phyloP scores from a whole-genome alignment of 345 rosid species.

The Sisymbrium irio region DNA sequence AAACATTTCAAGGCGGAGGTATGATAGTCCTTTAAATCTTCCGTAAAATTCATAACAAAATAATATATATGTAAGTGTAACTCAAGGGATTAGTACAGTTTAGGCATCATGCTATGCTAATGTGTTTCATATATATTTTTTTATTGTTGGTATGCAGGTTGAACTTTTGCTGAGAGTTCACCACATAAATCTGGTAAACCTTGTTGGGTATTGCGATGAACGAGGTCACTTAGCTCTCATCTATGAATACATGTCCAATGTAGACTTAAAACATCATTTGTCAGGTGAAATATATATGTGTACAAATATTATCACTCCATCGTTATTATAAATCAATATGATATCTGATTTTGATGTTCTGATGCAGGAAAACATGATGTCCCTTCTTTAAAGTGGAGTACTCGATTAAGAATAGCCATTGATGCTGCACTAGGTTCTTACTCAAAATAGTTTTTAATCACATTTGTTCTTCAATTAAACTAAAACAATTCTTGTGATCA shows the following conservation, averaged over 20 bases:
- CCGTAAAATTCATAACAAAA: neutral
- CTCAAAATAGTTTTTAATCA: neutral
- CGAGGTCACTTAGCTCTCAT: conserved; percentile 30
- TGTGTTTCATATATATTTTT: neutral
- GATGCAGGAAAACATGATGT: neutral
- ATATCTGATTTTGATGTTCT: neutral
- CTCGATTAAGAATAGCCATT: conserved; percentile 39
- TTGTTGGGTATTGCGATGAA: conserved; percentile 40
- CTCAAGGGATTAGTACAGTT: neutral
- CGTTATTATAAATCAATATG: neutral
- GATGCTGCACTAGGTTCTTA: conserved; percentile 26
- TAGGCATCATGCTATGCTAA: neutral
- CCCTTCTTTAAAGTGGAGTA: conserved; percentile 31
- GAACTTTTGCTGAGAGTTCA: conserved; percentile 40
- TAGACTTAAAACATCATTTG: conserved; percentile 18
- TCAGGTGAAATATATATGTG: neutral
- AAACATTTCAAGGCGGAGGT: conserved; percentile 25
- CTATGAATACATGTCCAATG: conserved; percentile 41
- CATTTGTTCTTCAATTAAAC: neutral
- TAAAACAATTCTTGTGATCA: neutral
- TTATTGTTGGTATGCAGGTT: neutral
- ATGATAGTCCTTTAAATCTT: neutral
- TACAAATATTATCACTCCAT: neutral
- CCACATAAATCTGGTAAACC: conserved; percentile 37
- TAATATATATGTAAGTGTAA: neutral